Evolutionary conservation across 2,329 filamentous ascomycete genomes (phyloP).

Genomic region (Cercospora brassicicola): DNA sequence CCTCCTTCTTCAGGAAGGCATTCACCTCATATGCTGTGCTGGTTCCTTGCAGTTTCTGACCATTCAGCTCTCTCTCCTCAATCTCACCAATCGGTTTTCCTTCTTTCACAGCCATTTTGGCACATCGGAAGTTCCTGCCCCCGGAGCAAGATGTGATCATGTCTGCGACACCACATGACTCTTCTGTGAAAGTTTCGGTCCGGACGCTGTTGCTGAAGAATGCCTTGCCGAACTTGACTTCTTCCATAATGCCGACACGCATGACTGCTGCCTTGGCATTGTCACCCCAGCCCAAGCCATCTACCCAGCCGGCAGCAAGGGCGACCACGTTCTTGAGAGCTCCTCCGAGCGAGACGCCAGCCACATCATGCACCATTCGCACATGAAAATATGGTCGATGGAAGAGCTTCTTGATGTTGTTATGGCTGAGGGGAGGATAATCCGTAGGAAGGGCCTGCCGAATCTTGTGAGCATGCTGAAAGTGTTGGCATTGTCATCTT

Average conservation of each 20-base stretch:
- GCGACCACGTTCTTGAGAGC: constrained; percentile 97
- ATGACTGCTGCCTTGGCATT: constrained; percentile 99
- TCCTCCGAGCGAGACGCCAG: constrained; percentile 89
- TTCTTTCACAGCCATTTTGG: constrained; percentile 80
- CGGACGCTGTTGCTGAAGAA: constrained; percentile 86
- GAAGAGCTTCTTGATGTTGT: constrained; percentile 81
- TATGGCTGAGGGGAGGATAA: constrained; percentile 83
- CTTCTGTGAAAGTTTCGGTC: constrained; percentile 89
- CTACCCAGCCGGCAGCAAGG: constrained; percentile 89
- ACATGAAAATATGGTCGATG: constrained; percentile 98
- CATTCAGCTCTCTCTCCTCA: constrained; percentile 85
- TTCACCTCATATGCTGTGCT: constrained; percentile 90
- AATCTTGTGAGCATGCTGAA: background rate
- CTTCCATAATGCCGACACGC: constrained; percentile 91
- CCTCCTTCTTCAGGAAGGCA: constrained; percentile 76
- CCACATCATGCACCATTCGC: constrained; percentile 89
- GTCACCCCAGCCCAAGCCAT: constrained; percentile 94
- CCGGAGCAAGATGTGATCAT: constrained; percentile 91
- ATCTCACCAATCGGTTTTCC: constrained; percentile 81
- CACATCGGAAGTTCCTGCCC: constrained; percentile 91
- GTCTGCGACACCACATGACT: constrained; percentile 92
- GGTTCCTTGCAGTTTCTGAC: constrained; percentile 94
- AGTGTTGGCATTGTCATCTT: background rate
- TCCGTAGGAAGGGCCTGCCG: constrained; percentile 65
- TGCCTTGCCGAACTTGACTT: constrained; percentile 90